Percentiles rank a stretch among this genome's conserved stretches.
Conservation (phyloP, 345 rosid species). For the Alliaria petiolata region DNA sequence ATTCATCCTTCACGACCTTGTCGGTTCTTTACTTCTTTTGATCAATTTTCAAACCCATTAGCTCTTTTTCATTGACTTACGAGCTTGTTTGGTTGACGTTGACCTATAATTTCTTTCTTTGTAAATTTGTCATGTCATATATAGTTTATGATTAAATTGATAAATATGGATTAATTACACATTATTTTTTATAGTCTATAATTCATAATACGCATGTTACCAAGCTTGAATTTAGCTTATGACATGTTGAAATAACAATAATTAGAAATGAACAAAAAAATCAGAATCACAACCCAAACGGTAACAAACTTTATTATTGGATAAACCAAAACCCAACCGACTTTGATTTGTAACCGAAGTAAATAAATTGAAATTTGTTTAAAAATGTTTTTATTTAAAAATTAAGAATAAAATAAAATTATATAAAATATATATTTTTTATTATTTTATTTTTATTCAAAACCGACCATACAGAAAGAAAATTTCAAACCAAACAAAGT, state of each 20-base stretch:
- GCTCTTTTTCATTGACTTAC: constrained; percentile 12
- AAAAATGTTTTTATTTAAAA: no score
- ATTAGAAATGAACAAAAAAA: background rate
- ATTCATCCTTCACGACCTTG: constrained; percentile 14
- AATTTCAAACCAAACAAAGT: no score
- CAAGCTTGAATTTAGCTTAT: background rate
- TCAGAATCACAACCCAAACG: background rate
- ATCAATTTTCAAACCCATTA: background rate
- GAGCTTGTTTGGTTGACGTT: background rate
- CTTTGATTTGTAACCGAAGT: background rate
- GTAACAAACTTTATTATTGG: no score
- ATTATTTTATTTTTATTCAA: no score
- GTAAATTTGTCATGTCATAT: background rate
- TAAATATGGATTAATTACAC: background rate
- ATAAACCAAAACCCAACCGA: background rate
- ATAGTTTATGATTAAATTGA: background rate
- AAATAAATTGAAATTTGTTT: no score
- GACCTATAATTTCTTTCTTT: background rate
- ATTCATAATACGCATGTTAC: no score
- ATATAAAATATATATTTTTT: no score
- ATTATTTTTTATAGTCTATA: background rate
- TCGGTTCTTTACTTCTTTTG: constrained; percentile 8
- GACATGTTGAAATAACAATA: background rate
- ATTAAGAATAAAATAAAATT: no score
- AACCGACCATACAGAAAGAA: no score